Evolutionary conservation across 2,329 filamentous ascomycete genomes (phyloP).

Genomic region (Penicillium sp.): DNA sequence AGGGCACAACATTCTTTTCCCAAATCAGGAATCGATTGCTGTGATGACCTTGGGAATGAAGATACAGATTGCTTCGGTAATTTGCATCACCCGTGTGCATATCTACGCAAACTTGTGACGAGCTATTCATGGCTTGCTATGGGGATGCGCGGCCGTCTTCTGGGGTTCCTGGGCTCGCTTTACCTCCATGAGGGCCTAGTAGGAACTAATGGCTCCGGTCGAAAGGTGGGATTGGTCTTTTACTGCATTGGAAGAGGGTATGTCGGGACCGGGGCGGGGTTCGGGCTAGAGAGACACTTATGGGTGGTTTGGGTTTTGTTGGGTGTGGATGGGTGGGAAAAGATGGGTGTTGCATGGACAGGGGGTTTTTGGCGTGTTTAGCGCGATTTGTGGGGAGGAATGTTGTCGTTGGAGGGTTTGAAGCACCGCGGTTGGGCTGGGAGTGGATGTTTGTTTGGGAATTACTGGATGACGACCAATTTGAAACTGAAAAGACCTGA

Average conservation of each 20-base stretch:
- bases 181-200: constrained; percentile 44
- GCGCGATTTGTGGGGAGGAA: constrained; percentile 8
- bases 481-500: constrained; percentile 53
- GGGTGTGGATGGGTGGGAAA: constrained; percentile 8
- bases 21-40: neutral
- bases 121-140: constrained; percentile 3
- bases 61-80: neutral
- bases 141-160: constrained; percentile 35
- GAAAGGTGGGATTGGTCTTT: constrained; percentile 29
- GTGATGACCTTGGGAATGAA: constrained; percentile 30
- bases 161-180: constrained; percentile 48
- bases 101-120: constrained; percentile 6
- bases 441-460: constrained; percentile 27
- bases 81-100: constrained; percentile 27
- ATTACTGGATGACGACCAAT: constrained; percentile 43
- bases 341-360: constrained; percentile 14
- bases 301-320: constrained; percentile 11
- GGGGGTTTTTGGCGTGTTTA: constrained; percentile 11
- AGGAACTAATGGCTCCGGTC: constrained; percentile 51
- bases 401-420: constrained; percentile 4
- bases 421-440: constrained; percentile 36
- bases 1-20: neutral
- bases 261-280: constrained; percentile 12
- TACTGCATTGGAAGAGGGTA: constrained; percentile 12
- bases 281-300: constrained; percentile 2